phyloP scores from a whole-genome alignment of 495 filamentous ascomycete species.

The Aspergillus biplanus region DNA sequence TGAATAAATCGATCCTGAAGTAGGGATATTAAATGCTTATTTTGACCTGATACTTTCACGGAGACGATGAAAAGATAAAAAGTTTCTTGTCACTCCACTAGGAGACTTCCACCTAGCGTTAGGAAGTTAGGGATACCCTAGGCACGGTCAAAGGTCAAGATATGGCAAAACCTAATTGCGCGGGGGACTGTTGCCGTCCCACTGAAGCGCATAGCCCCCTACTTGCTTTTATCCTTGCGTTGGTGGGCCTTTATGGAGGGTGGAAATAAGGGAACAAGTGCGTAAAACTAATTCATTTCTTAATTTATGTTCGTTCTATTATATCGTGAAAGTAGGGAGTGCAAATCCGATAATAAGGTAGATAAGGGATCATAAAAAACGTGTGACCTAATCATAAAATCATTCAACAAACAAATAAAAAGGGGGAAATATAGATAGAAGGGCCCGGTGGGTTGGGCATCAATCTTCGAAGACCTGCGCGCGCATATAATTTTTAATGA shows the following conservation, averaged over 20 bases:
- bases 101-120: background rate
- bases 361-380: slow-evolving; percentile 36
- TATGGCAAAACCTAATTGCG: background rate
- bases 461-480: background rate
- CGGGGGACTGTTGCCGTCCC: background rate
- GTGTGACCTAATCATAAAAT: slow-evolving; percentile 38
- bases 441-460: slow-evolving; percentile 7
- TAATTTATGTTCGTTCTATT: slow-evolving; percentile 34
- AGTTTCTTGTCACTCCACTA: background rate
- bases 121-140: background rate
- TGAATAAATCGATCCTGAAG: too few species aligned
- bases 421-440: slow-evolving; percentile 12
- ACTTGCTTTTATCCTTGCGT: slow-evolving; percentile 7
- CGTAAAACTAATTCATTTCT: slow-evolving; percentile 8
- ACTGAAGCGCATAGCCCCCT: background rate
- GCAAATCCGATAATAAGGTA: slow-evolving; percentile 20
- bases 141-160: background rate
- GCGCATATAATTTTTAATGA: slow-evolving; percentile 36
- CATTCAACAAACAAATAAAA: slow-evolving; percentile 24
- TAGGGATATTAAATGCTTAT: too few species aligned
- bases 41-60: too few species aligned
- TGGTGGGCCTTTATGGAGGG: background rate
- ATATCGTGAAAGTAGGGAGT: slow-evolving; percentile 31
- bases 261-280: slow-evolving; percentile 1
- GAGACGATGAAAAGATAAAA: background rate